phyloP scores from a whole-genome alignment of 2,329 filamentous ascomycete species.

The Aureobasidium sp. region DNA sequence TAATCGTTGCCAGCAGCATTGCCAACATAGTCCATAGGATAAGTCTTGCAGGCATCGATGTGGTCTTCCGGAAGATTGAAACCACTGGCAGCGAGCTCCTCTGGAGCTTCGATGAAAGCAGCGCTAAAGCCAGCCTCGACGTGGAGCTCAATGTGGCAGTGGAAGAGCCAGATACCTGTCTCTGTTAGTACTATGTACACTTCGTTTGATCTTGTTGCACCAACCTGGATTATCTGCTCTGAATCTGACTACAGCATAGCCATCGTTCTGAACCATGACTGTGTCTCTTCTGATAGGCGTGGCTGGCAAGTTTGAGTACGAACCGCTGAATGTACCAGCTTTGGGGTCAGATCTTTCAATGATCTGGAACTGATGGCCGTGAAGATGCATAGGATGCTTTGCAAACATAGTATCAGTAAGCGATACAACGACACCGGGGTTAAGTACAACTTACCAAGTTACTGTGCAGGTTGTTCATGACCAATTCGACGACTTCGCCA shows the following conservation, averaged over 20 bases:
- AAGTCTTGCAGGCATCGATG: constrained; percentile 49
- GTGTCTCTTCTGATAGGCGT: constrained; percentile 27
- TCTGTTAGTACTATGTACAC: constrained; percentile 7
- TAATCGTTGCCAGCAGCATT: constrained; percentile 67
- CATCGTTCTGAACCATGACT: constrained; percentile 27
- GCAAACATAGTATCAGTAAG: background rate
- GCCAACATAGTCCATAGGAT: constrained; percentile 45
- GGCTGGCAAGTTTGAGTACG: constrained; percentile 17
- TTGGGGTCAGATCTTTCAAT: constrained; percentile 18
- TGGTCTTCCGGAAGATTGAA: constrained; percentile 56
- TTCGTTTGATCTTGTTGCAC: constrained; percentile 16
- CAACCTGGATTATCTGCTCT: constrained; percentile 29
- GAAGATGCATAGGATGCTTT: constrained; percentile 41
- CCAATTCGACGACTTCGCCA: constrained; percentile 14
- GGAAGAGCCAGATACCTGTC: constrained; percentile 28
- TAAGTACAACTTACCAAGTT: constrained; percentile 20
- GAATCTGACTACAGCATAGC: constrained; percentile 30
- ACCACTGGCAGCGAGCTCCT: constrained; percentile 47
- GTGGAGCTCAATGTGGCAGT: constrained; percentile 25
- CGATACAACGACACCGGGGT: background rate
- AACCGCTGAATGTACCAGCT: constrained; percentile 17
- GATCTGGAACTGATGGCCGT: constrained; percentile 24
- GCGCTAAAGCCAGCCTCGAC: constrained; percentile 7
- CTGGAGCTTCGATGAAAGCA: constrained; percentile 18
- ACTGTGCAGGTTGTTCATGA: constrained; percentile 43